Percentiles rank a stretch among this genome's conserved stretches.
Conservation (phyloP, 1,139 yeast species). For the Kodamaea sp. region DNA sequence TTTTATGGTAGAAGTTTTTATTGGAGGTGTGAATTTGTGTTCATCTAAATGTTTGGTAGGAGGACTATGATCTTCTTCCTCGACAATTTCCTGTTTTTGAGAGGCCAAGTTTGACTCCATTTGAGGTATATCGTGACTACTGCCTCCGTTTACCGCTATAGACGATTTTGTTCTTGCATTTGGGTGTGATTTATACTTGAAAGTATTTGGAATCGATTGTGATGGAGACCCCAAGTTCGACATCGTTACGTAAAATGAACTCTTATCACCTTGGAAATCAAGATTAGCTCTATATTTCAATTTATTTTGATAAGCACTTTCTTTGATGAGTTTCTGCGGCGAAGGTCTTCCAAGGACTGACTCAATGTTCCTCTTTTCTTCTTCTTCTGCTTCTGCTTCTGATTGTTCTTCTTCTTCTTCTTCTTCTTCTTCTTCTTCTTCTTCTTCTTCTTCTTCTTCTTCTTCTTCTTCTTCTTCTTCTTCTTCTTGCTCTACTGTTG, state of each 20-base stretch:
- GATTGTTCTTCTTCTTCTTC: not conserved
- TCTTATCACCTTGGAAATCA: conserved; percentile 26
- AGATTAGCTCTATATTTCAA: conserved; percentile 35
- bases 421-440: not conserved
- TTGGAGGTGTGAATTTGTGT: conserved; percentile 11
- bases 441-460: not conserved
- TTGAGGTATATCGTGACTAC: conserved; percentile 2
- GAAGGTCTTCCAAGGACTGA: conserved; percentile 9
- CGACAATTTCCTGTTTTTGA: not conserved
- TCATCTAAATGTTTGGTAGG: conserved; percentile 5
- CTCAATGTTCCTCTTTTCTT: not conserved
- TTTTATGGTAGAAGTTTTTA: conserved; percentile 19
- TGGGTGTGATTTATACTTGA: conserved; percentile 45
- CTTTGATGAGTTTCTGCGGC: conserved; percentile 10
- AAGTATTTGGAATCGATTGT: conserved; percentile 43
- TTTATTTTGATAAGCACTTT: conserved; percentile 26
- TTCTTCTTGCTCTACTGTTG: not conserved
- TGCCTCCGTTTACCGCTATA: conserved; percentile 15
- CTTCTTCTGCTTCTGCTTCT: not conserved
- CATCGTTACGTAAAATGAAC: conserved; percentile 3
- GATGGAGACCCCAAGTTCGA: conserved; percentile 17
- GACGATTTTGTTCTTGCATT: conserved; percentile 41
- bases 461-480: not conserved
- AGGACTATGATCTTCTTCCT: not conserved
- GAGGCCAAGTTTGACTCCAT: not conserved